Base-by-base conservation (phyloP, 441 rosid species). In the Gossypium lobatum region DNA sequence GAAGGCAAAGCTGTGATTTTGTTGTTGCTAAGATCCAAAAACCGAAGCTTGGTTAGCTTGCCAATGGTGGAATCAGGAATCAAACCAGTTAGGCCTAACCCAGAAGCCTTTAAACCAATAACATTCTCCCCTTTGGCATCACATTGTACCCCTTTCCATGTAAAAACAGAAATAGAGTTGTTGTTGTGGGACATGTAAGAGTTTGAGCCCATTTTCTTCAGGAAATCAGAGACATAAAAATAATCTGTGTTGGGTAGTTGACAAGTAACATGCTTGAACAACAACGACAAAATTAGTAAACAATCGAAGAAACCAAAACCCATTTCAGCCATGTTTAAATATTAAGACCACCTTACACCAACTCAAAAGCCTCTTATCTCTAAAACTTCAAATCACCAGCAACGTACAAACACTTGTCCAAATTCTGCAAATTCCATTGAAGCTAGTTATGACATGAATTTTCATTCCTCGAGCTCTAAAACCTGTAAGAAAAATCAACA, bases 201-300 rank as follows among this genome's bases (percentile, higher is more conserved):
- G 57, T 73, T 28, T 60, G 81, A 73, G 17, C 87, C 85, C 96
- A 85, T 92, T 34, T 87, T 79, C 67, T 82, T 82, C 37, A 91
- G 78, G 78, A 94, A 91, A 70, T 88, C 88, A 74, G 93, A 88
- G 48, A 94, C 81, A 79, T 73, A 91, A 78, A 78, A 94, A 68
- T 82, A 93, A 88, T 94, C 98, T 60, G 97, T 91, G 76, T 94
- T 94, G 66, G 97, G 96, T 71, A 85, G 87, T 82, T 86, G 93
- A 79, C 82, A 86, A 66, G 68, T 53, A 45, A 84, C 45, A 59
- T 83, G 88, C 68, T 84, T 84, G 66, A 87, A 84, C 70, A 87
- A 80, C 77, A 94, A 72, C 57, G 88, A 66, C 75, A 93, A 80
- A 83, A 90, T 75, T 76, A 91, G 80, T 31, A 88, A 48, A 62